Percentiles rank a stretch among this genome's conserved stretches.
phyloP scores from a whole-genome alignment of 192 early-diverging fungal species.

The Coemansia sp. region DNA sequence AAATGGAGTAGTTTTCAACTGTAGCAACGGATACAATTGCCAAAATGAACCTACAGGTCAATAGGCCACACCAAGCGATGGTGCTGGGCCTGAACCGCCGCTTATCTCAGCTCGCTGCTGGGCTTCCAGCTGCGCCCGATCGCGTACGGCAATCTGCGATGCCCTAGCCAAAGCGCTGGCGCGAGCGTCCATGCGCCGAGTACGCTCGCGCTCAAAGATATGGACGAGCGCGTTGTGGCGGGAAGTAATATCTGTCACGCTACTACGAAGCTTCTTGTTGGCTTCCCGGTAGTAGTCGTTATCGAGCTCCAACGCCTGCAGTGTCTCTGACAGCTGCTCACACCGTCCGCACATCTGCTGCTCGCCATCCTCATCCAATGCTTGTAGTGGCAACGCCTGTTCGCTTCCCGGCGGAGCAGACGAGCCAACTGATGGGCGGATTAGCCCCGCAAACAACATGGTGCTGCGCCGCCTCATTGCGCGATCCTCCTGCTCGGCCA shows the following conservation, averaged over 20 bases:
- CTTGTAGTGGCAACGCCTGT: not conserved
- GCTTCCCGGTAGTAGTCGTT: constrained; percentile 61
- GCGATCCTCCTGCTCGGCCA: constrained; percentile 22
- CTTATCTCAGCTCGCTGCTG: constrained; percentile 24
- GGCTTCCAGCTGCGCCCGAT: constrained; percentile 32
- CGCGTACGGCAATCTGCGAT: constrained; percentile 25
- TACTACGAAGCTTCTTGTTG: constrained; percentile 49
- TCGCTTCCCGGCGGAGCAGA: not conserved
- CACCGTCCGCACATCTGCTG: constrained; percentile 30
- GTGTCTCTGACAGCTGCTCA: constrained; percentile 37
- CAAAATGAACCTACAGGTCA: too few relatives aligned
- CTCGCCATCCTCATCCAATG: not conserved
- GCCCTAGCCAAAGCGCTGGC: constrained; percentile 31
- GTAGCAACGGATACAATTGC: too few relatives aligned
- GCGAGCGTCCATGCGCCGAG: constrained; percentile 27
- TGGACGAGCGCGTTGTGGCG: constrained; percentile 57
- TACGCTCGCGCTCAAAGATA: constrained; percentile 42
- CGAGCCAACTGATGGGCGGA: constrained; percentile 22
- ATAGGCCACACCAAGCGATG: not conserved
- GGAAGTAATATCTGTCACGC: constrained; percentile 38
- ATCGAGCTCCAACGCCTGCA: constrained; percentile 43
- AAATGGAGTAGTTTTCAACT: too few relatives aligned
- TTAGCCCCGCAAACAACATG: constrained; percentile 43
- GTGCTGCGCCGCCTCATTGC: constrained; percentile 41
- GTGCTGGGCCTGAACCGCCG: not conserved